Percentiles rank a stretch among this genome's conserved stretches.
Evolutionary conservation across 2,329 filamentous ascomycete species (phyloP).

Genomic region (Cladosporium velox): DNA sequence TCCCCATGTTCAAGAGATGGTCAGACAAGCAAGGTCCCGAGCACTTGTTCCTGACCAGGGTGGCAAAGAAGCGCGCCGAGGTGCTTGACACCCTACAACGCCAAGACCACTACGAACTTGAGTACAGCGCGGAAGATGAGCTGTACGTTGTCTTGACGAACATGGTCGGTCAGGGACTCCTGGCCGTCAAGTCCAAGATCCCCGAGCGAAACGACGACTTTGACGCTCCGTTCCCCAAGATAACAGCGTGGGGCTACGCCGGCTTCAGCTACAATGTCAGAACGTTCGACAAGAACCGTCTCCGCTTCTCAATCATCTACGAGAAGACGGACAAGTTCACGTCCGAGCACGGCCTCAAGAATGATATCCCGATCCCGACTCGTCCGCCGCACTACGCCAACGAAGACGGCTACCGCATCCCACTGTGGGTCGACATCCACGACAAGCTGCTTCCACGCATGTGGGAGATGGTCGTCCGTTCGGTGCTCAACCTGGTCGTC

Average conservation of each 20-base stretch:
- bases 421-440: conserved; percentile 73
- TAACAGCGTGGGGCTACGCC: conserved; percentile 67
- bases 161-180: conserved; percentile 60
- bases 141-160: conserved; percentile 66
- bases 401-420: conserved; percentile 47
- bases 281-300: conserved; percentile 64
- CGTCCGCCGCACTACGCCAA: conserved; percentile 21
- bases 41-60: conserved; percentile 30
- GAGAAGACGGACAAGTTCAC: conserved; percentile 61
- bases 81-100: conserved; percentile 39
- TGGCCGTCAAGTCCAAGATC: conserved; percentile 56
- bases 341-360: conserved; percentile 56
- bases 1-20: conserved; percentile 58
- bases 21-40: conserved; percentile 39
- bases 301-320: conserved; percentile 65
- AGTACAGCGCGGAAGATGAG: conserved; percentile 63
- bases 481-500: conserved; percentile 63
- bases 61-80: conserved; percentile 29
- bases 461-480: conserved; percentile 66
- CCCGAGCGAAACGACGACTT: conserved; percentile 60
- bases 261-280: conserved; percentile 72
- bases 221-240: conserved; percentile 42
- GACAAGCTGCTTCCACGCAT: conserved; percentile 58
- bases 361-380: conserved; percentile 38
- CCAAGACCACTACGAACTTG: conserved; percentile 48